Evolutionary conservation across 768 basidiomycete species (phyloP).

Genomic region (Mycena amicta): DNA sequence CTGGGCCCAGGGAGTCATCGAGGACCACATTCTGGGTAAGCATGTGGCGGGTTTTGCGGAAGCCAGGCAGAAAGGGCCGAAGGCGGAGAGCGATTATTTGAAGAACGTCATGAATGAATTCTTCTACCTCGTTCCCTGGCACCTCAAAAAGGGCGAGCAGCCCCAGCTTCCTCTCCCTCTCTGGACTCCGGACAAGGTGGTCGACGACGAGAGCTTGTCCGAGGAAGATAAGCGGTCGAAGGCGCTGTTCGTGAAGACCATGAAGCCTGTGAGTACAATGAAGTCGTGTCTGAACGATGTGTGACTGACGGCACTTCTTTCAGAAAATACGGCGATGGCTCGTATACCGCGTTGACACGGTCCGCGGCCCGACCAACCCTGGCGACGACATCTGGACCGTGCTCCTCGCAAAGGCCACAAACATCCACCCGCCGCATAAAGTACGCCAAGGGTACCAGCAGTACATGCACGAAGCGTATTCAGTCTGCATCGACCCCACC

Average conservation of each 20-base stretch:
- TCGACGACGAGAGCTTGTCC: background rate
- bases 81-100: background rate
- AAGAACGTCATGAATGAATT: constrained; percentile 9
- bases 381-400: background rate
- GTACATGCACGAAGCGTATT: background rate
- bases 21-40: too few species aligned
- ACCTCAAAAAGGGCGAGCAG: background rate
- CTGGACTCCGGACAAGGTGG: background rate
- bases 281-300: background rate
- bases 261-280: background rate
- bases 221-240: background rate
- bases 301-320: background rate
- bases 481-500: background rate
- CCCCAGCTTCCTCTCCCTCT: background rate
- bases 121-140: background rate
- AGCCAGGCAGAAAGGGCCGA: background rate
- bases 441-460: constrained; percentile 9
- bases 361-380: background rate
- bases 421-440: background rate
- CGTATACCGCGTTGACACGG: background rate
- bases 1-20: too few species aligned
- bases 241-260: background rate
- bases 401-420: background rate
- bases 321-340: constrained; percentile 7
- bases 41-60: constrained; percentile 5